Evolutionary conservation across 106 monocot genomes (phyloP), one percentile per base, ranked within the genome.

Genomic region (Iris macrosiphon): DNA sequence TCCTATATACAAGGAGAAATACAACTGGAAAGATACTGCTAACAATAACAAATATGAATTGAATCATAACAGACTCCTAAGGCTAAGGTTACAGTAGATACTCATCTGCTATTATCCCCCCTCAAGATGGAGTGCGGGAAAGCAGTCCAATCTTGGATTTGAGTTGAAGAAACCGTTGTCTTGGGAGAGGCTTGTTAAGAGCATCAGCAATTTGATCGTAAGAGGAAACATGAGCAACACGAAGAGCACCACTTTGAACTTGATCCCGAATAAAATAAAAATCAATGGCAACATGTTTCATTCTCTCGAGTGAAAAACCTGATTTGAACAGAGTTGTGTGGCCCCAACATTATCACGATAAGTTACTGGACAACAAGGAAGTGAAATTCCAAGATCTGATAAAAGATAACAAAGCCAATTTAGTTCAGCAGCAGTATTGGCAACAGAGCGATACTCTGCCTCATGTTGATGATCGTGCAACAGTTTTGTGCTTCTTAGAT

Each of bases 341-440:
- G 60, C 27, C 17, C 61, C 40, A 14, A 61, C 44, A 29, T 70
- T 70, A 40, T 70, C 70, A 39, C 61, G 62, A 6, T 27, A 33
- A 7, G 62, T 0, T 0, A 21, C n/a, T 33, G 61, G 70, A 6
- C 52, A 15, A 8, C 6, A 0, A 19, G 4, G 7, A 1, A 60
- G 6, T n/a, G 14, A 14, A 15, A 61, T 6, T 8, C 32, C 29
- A 31, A 61, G 42, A 20, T 70, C 52, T 28, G 0, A 0, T 41
- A 61, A 41, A 0, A 70, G 13, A 32, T 16, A 52, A n/a, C 27
- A 33, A 22, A 70, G 0, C 61, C 60, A 70, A 6, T 7, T n/a
- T 25, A 70, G 0, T 53, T 70, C 70, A 41, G 24, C 18, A 9
- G 41, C 16, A 14, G 49, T 31, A 41, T 10, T 13, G 4, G 40